A percentile compares a stretch with the other conserved stretches of the same genome.
phyloP scores from a whole-genome alignment of 2,329 filamentous ascomycete species.

The Alternaria solani region DNA sequence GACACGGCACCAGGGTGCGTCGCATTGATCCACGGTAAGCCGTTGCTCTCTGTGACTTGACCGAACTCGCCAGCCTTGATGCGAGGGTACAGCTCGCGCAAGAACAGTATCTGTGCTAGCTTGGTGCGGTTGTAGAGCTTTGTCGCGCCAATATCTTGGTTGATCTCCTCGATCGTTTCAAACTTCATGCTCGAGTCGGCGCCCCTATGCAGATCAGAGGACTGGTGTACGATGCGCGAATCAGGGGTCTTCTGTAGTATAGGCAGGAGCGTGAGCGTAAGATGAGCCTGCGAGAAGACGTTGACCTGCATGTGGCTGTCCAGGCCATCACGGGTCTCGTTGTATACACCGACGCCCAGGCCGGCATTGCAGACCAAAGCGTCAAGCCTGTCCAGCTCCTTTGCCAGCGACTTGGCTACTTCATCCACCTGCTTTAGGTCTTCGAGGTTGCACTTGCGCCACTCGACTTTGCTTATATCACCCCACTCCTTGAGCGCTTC shows the following conservation, averaged over 20 bases:
- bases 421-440: conserved; percentile 56
- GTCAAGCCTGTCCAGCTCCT: conserved; percentile 55
- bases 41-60: conserved; percentile 41
- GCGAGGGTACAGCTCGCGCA: conserved; percentile 53
- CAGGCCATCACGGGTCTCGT: conserved; percentile 60
- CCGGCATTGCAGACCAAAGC: conserved; percentile 60
- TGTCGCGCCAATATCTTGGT: conserved; percentile 58
- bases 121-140: conserved; percentile 61
- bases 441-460: conserved; percentile 57
- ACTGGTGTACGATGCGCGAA: conserved; percentile 59
- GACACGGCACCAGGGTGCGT: conserved; percentile 60
- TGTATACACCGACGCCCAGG: conserved; percentile 59
- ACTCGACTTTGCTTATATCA: conserved; percentile 56
- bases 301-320: conserved; percentile 62
- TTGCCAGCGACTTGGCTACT: conserved; percentile 55
- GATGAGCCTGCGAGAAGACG: conserved; percentile 59
- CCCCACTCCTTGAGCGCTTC: conserved; percentile 55
- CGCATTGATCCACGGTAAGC: conserved; percentile 59
- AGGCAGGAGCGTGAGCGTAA: conserved; percentile 58
- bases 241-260: conserved; percentile 55
- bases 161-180: conserved; percentile 57
- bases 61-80: conserved; percentile 43
- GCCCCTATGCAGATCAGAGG: conserved; percentile 59
- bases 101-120: conserved; percentile 59
- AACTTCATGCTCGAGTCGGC: conserved; percentile 53